Conservation (phyloP, 371 early-diverging fungal genomes). For the Apophysomyces ossiformis region DNA sequence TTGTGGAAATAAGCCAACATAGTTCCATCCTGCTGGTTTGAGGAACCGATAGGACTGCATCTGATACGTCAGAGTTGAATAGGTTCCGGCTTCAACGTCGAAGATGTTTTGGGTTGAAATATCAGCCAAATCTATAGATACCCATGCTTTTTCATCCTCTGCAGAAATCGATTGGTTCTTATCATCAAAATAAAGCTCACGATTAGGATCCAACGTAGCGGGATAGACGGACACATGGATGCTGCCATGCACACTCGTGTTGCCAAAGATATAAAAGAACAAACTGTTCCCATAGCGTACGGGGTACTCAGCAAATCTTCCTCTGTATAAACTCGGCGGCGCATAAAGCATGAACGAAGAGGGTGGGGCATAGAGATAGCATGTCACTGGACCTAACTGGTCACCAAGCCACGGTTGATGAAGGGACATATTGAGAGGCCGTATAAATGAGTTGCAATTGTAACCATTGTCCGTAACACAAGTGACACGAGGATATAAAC, state of each 20-base stretch:
- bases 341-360: slow-evolving; percentile 6
- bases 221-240: slow-evolving; percentile 31
- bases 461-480: slow-evolving; percentile 28
- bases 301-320: slow-evolving; percentile 7
- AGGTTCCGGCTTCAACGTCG: slow-evolving; percentile 20
- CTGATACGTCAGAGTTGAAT: slow-evolving; percentile 23
- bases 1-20: slow-evolving; percentile 28
- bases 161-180: slow-evolving; percentile 14
- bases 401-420: slow-evolving; percentile 26
- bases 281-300: slow-evolving; percentile 21
- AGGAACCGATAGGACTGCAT: slow-evolving; percentile 24
- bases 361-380: slow-evolving; percentile 23
- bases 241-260: slow-evolving; percentile 10
- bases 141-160: slow-evolving; percentile 17
- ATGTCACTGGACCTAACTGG: slow-evolving; percentile 17
- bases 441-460: slow-evolving; percentile 17
- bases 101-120: slow-evolving; percentile 26
- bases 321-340: not conserved
- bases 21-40: slow-evolving; percentile 30
- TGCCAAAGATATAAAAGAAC: slow-evolving; percentile 23
- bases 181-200: slow-evolving; percentile 18
- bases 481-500: slow-evolving; percentile 15
- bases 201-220: slow-evolving; percentile 29
- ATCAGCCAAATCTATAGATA: slow-evolving; percentile 28
- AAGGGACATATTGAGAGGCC: slow-evolving; percentile 20